These are phyloP conservation scores for Boletus rubescentipes DNA, from an alignment of 768 basidiomycete genomes.

Conservation along the genomic window DNA sequence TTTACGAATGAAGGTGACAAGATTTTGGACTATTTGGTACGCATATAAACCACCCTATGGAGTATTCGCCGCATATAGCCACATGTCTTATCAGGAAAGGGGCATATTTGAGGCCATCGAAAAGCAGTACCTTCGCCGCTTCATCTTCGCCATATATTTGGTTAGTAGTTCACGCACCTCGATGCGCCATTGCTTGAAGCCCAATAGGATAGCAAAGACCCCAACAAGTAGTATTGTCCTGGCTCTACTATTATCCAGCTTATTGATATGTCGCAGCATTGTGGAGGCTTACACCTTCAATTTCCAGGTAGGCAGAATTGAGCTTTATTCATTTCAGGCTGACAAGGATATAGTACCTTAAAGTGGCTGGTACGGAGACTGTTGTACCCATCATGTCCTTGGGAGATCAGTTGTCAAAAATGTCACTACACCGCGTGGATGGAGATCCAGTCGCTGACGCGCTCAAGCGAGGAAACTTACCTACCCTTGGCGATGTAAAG, in stretches of 20 bases:
- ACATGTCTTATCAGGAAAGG: slow-evolving; percentile 53
- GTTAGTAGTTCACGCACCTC: slow-evolving; percentile 40
- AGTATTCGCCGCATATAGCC: slow-evolving; percentile 7
- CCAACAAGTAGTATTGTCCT: slow-evolving; percentile 61
- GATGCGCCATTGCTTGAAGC: not conserved
- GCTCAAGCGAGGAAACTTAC: slow-evolving; percentile 55
- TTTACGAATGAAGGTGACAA: slow-evolving; percentile 82
- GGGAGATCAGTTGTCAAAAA: slow-evolving; percentile 54
- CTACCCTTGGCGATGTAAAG: slow-evolving; percentile 81
- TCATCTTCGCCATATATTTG: slow-evolving; percentile 83
- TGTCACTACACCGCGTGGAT: slow-evolving; percentile 41
- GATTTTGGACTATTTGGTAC: slow-evolving; percentile 76
- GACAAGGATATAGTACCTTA: slow-evolving; percentile 56
- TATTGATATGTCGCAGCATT: slow-evolving; percentile 48
- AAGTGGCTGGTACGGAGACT: slow-evolving; percentile 56
- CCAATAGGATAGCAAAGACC: slow-evolving; percentile 75
- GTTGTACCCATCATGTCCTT: slow-evolving; percentile 73
- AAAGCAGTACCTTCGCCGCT: slow-evolving; percentile 80
- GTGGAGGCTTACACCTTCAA: slow-evolving; percentile 89
- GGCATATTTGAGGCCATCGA: slow-evolving; percentile 87
- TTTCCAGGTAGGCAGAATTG: slow-evolving; percentile 53
- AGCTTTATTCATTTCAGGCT: not conserved
- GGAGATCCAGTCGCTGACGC: slow-evolving; percentile 63
- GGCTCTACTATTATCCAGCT: slow-evolving; percentile 9
- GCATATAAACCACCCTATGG: slow-evolving; percentile 24